Base-by-base conservation (phyloP, 495 filamentous ascomycete species). In the Ascodesmis nigricans region DNA sequence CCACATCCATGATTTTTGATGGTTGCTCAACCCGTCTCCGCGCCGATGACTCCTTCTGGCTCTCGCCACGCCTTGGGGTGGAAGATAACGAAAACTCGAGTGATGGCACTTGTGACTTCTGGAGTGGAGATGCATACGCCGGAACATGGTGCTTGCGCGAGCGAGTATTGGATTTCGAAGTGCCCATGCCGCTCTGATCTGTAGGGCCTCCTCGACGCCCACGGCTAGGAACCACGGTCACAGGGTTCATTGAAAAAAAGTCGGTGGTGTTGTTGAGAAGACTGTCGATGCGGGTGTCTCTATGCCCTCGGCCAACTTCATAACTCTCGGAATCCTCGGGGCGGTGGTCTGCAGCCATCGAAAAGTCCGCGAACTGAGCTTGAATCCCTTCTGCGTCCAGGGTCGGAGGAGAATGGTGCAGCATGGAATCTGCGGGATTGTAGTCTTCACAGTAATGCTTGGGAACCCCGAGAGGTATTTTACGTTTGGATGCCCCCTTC, bases 321-420 rank as follows among this genome's bases (percentile, higher is more conserved):
- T 53, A 26, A 10, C 33, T 49, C 25, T 42, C 46, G n/a, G 33
- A 38, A n/a, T 47, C 40, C 8, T 18, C 33, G 18, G 35, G 39
- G 15, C 7, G 5, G 18, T 30, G 7, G 7, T 37, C 35, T 17
- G 35, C 35, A n/a, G 40, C 49, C 49, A 52, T 52, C 2, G 49
- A 49, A 27, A 52, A 52, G 36, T 52, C 49, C 4, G 40, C 36
- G 29, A 52, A 52, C 22, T 41, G 14, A 9, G 46, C 44, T 15
- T 38, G 33, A 6, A 52, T 35, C 3, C 51, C 21, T 21, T 31
- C 40, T 5, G 49, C 48, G 29, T 52, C 41, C 25, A 52, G 47
- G 24, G 48, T 43, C 9, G 35, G n/a, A 20, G 46, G 46, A 17
- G 44, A 48, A 11, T 42, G 43, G 10, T 48, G 45, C 19, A 48